Percentiles rank a stretch among this genome's conserved stretches.
These are phyloP conservation scores for Ogataea allantospora DNA, from an alignment of 805 yeast genomes.

Conservation along the genomic window DNA sequence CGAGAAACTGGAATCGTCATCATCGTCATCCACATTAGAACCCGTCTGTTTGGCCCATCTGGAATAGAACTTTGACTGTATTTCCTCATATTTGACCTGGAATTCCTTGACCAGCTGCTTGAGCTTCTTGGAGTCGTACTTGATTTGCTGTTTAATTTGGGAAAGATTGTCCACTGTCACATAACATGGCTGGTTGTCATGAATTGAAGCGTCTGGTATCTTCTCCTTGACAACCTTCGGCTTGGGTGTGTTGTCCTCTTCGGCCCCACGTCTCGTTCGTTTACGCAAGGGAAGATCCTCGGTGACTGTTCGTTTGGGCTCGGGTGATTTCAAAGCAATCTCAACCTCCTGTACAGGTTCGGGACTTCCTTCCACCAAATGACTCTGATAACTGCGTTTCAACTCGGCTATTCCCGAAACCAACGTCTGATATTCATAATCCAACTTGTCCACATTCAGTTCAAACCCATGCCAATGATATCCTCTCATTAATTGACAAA, in stretches of 20 bases:
- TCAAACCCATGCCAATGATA: conserved; percentile 25
- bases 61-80: conserved; percentile 25
- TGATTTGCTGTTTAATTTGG: conserved; percentile 14
- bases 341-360: conserved; percentile 7
- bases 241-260: conserved; percentile 6
- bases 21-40: conserved; percentile 11
- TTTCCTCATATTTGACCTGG: conserved; percentile 23
- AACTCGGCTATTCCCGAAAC: conserved; percentile 5
- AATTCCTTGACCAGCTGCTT: conserved; percentile 16
- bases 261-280: conserved; percentile 9
- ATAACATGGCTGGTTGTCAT: conserved; percentile 16
- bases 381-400: conserved; percentile 4
- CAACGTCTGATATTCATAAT: conserved; percentile 4
- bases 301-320: conserved; percentile 3
- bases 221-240: conserved; percentile 10
- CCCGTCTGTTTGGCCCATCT: conserved; percentile 23
- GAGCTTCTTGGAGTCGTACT: conserved; percentile 13
- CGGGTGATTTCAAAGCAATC: conserved; percentile 3
- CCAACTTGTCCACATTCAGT: conserved; percentile 8
- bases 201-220: conserved; percentile 1
- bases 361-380: conserved; percentile 11
- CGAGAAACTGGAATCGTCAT: conserved; percentile 25
- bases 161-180: conserved; percentile 24
- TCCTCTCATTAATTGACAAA: conserved; percentile 20
- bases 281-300: conserved; percentile 9